Evolutionary conservation across 805 yeast species (phyloP).

Genomic region (Tetrapisispora phaffii): DNA sequence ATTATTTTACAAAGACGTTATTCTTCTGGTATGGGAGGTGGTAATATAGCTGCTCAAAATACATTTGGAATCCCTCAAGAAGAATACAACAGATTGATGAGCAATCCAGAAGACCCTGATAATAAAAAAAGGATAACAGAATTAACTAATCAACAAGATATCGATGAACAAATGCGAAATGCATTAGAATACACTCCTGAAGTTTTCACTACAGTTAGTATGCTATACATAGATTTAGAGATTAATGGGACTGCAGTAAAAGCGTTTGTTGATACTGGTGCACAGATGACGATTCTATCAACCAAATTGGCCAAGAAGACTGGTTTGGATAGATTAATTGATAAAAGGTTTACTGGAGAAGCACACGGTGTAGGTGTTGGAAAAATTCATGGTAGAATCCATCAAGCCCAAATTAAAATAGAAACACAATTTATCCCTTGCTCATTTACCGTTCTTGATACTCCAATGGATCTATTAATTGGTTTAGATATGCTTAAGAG

Average conservation of each 20-base stretch:
- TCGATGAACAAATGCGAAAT: slow-evolving; percentile 67
- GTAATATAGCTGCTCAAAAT: slow-evolving; percentile 5
- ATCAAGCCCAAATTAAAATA: slow-evolving; percentile 75
- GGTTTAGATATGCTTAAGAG: slow-evolving; percentile 90
- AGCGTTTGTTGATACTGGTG: slow-evolving; percentile 96
- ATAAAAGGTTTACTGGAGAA: slow-evolving; percentile 66
- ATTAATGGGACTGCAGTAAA: slow-evolving; percentile 74
- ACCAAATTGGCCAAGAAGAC: slow-evolving; percentile 66
- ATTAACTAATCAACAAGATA: slow-evolving; percentile 55
- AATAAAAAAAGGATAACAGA: slow-evolving; percentile 58
- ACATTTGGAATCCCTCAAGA: slow-evolving; percentile 32
- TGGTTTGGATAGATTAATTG: slow-evolving; percentile 63
- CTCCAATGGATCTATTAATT: slow-evolving; percentile 52
- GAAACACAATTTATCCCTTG: slow-evolving; percentile 58
- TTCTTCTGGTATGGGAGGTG: slow-evolving; percentile 3
- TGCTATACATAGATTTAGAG: slow-evolving; percentile 71
- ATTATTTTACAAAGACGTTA: slow-evolving; percentile 28
- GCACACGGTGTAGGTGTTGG: slow-evolving; percentile 88
- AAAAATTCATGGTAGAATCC: slow-evolving; percentile 72
- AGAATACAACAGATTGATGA: slow-evolving; percentile 45
- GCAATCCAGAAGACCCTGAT: slow-evolving; percentile 62
- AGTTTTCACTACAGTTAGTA: slow-evolving; percentile 67
- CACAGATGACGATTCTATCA: slow-evolving; percentile 79
- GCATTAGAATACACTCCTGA: slow-evolving; percentile 90
- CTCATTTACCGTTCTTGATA: slow-evolving; percentile 62